Base-by-base conservation (phyloP, 202 grass and related monocot genomes). In the Carex sylvatica region DNA sequence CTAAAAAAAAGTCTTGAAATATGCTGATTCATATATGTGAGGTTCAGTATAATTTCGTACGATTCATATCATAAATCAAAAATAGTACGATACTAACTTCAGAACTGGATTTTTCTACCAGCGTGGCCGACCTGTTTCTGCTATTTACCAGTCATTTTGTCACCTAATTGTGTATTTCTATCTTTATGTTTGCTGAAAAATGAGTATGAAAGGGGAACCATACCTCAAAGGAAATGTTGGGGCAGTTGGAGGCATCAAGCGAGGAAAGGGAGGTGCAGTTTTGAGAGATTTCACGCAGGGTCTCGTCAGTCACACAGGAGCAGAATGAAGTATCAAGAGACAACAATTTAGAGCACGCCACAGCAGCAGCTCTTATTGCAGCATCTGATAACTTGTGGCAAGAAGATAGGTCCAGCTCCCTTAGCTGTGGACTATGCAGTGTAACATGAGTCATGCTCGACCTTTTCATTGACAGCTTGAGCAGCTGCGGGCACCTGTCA, bases 181-280 rank as follows among this genome's bases (percentile, higher is more conserved):
- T n/a, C 0, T 74, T 53, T 23, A 80, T 56, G 23, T 84, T 18
- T 63, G 67, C 58, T 79, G 33, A 59, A 22, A 49, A 22, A 38
- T 47, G 20, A n/a, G 28, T 18, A 18, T 18, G 13, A 10, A 80
- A 31, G 38, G 6, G 52, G 82, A 84, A 80, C 56, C 60, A 63
- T 83, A 99, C 96, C 92, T 99, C 96, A 85, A 99, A 95, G 70
- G 95, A 91, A 79, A 98, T 88, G 82, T 93, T 98, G 18, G 90
- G 89, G 79, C 95, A 98, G 76, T 98, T 85, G 56, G 95, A 98
- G 76, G 92, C 89, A 84, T 98, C 92, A 87, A 98, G 90, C 56
- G 89, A 82, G 87, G 84, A 90, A 72, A 98, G 87, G 82, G 82
- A 84, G 16, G 89, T 89, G 86, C 95, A 98, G 53, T 85, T 58